Evolutionary conservation across 2,329 filamentous ascomycete genomes (phyloP).

Genomic region (Aspergillus persii): DNA sequence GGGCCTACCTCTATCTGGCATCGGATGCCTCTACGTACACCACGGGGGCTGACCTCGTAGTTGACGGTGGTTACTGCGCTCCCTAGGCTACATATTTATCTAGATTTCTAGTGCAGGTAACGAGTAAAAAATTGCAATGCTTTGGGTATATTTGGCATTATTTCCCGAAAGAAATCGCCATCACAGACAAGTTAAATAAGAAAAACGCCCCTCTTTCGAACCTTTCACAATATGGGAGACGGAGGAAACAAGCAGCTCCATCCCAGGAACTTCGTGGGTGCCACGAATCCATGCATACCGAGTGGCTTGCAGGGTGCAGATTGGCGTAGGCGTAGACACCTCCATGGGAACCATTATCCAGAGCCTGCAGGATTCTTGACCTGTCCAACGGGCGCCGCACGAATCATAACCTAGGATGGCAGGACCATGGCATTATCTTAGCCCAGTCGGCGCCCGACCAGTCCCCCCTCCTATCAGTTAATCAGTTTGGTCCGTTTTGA

Average conservation of each 20-base stretch:
- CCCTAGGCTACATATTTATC: constrained; percentile 12
- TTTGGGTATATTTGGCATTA: neutral
- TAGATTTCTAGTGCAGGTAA: neutral
- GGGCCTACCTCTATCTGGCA: constrained; percentile 76
- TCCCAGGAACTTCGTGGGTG: constrained; percentile 2
- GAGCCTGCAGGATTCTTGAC: neutral
- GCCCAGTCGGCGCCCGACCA: too few species aligned
- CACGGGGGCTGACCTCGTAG: constrained; percentile 69
- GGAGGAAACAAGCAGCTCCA: neutral
- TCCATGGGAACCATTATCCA: too few species aligned
- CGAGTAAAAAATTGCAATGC: neutral
- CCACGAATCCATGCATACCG: constrained; percentile 6
- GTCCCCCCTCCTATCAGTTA: too few species aligned
- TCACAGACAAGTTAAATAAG: too few species aligned
- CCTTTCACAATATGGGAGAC: too few species aligned
- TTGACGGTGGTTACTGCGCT: constrained; percentile 68
- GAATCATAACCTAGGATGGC: neutral
- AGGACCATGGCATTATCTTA: neutral
- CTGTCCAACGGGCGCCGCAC: neutral
- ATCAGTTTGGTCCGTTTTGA: too few species aligned
- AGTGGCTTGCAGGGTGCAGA: neutral
- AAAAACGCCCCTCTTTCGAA: too few species aligned
- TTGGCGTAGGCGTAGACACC: neutral
- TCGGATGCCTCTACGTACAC: constrained; percentile 81
- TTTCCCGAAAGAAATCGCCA: neutral